Evolutionary conservation across 371 early-diverging fungal genomes (phyloP).

Genomic region (Umbelopsis sp.): DNA sequence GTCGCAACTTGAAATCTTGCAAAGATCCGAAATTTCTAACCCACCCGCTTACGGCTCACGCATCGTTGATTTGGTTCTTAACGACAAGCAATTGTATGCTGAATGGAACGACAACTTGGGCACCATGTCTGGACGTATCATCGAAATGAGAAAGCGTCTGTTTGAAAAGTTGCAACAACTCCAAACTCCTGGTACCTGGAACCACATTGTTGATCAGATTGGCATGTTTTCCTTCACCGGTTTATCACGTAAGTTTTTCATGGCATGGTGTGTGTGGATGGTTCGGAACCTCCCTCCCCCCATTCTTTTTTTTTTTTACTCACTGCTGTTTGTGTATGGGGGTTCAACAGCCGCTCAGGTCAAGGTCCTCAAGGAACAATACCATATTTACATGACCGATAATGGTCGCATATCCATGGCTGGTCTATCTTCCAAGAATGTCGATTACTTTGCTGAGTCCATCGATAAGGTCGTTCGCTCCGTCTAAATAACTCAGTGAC

Average conservation of each 20-base stretch:
- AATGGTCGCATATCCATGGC: constrained; percentile 97
- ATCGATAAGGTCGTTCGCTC: constrained; percentile 78
- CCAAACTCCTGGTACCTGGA: constrained; percentile 92
- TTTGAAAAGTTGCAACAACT: constrained; percentile 65
- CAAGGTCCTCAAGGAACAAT: constrained; percentile 76
- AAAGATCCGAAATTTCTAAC: constrained; percentile 86
- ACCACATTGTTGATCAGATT: constrained; percentile 92
- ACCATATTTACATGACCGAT: constrained; percentile 91
- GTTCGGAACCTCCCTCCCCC: no score
- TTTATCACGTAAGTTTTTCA: constrained; percentile 52
- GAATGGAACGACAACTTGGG: constrained; percentile 86
- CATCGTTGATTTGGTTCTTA: constrained; percentile 84
- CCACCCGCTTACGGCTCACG: constrained; percentile 91
- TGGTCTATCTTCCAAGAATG: constrained; percentile 84
- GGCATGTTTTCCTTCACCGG: constrained; percentile 98
- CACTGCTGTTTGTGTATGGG: constrained; percentile 1
- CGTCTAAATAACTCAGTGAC: constrained; percentile 19
- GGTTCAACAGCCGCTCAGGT: constrained; percentile 60
- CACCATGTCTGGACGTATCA: constrained; percentile 90
- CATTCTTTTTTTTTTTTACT: not conserved
- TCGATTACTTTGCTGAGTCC: constrained; percentile 82
- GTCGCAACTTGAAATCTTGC: constrained; percentile 84
- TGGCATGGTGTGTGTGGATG: no score
- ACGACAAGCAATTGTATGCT: constrained; percentile 71
- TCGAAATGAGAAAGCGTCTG: constrained; percentile 79